phyloP scores from a whole-genome alignment of 768 basidiomycete genomes.

The Boletus reticuloceps region DNA sequence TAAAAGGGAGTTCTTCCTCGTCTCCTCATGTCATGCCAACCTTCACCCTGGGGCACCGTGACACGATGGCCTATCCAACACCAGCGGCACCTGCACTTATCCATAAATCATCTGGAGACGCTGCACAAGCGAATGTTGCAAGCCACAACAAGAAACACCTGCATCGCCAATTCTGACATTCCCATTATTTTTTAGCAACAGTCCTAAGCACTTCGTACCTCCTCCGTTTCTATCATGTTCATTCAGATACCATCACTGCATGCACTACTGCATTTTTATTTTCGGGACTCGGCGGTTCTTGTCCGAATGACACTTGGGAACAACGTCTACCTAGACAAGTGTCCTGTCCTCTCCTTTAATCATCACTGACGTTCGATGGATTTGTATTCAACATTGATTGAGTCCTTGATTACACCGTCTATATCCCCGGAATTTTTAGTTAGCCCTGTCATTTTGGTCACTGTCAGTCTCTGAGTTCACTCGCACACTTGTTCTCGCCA shows the following conservation, averaged over 20 bases:
- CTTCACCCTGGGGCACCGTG: slow-evolving; percentile 50
- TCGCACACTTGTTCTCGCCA: neutral
- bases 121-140: neutral
- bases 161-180: slow-evolving; percentile 10
- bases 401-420: slow-evolving; percentile 9
- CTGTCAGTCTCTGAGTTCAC: neutral
- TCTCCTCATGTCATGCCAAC: slow-evolving; percentile 57
- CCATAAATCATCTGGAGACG: slow-evolving; percentile 1
- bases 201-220: neutral
- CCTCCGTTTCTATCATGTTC: slow-evolving; percentile 1
- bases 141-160: slow-evolving; percentile 13
- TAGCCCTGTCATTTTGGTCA: slow-evolving; percentile 4
- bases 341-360: slow-evolving; percentile 34
- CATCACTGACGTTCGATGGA: slow-evolving; percentile 15
- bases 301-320: slow-evolving; percentile 13
- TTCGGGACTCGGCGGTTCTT: neutral
- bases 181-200: neutral
- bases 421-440: slow-evolving; percentile 9
- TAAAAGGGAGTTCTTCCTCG: slow-evolving; percentile 17
- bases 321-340: slow-evolving; percentile 20
- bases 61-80: slow-evolving; percentile 17
- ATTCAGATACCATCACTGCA: neutral
- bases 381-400: slow-evolving; percentile 26
- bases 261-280: slow-evolving; percentile 3
- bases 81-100: slow-evolving; percentile 11